These are phyloP conservation scores for Danielia oregonensis DNA, from an alignment of 805 yeast genomes.

Conservation along the genomic window DNA sequence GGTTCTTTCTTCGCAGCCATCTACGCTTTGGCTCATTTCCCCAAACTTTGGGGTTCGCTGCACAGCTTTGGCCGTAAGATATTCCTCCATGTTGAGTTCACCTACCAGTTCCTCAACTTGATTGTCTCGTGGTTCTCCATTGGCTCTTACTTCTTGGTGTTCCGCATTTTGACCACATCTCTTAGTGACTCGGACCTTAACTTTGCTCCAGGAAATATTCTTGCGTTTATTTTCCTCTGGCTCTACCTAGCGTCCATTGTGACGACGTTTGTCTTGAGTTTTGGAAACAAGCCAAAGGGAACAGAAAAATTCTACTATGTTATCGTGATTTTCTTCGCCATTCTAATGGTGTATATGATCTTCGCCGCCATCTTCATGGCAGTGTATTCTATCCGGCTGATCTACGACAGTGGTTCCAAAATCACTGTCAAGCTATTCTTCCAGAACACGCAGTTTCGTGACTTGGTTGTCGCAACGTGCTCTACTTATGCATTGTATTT, in stretches of 20 bases:
- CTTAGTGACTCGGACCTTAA: conserved; percentile 33
- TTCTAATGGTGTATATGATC: conserved; percentile 56
- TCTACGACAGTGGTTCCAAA: conserved; percentile 31
- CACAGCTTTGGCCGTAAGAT: conserved; percentile 50
- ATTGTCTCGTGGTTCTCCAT: conserved; percentile 61
- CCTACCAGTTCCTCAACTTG: conserved; percentile 52
- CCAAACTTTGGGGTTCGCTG: conserved; percentile 50
- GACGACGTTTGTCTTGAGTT: conserved; percentile 57
- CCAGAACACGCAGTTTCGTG: conserved; percentile 41
- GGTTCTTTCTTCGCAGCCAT: conserved; percentile 68
- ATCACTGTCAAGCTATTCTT: conserved; percentile 47
- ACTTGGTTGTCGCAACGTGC: conserved; percentile 53
- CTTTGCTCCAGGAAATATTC: conserved; percentile 44
- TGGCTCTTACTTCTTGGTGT: conserved; percentile 61
- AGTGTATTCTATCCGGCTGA: conserved; percentile 42
- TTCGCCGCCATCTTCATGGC: conserved; percentile 59
- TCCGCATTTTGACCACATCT: conserved; percentile 58
- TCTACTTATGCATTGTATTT: conserved; percentile 63
- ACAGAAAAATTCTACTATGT: conserved; percentile 51
- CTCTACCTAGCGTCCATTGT: conserved; percentile 54
- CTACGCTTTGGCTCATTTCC: conserved; percentile 52
- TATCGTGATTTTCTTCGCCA: conserved; percentile 53
- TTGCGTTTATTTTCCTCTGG: conserved; percentile 53
- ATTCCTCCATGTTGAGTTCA: conserved; percentile 50
- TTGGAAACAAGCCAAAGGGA: conserved; percentile 65